phyloP scores from a whole-genome alignment of 345 rosid genomes.

The Sonneratia alba region DNA sequence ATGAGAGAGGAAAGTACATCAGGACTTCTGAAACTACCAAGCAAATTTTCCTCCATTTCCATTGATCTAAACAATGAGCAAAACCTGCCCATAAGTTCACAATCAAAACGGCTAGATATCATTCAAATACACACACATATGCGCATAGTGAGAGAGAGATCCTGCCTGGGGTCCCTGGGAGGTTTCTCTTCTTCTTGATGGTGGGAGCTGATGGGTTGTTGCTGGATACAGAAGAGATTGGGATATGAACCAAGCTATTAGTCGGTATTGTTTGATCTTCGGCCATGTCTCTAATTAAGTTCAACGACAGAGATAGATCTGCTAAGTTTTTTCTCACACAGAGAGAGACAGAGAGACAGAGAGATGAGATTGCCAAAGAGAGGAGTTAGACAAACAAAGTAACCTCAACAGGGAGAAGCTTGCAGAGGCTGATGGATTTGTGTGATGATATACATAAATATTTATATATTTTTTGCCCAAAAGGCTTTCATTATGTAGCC shows the following conservation, averaged over 20 bases:
- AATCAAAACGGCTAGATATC: neutral
- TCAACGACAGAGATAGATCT: slow-evolving; percentile 13
- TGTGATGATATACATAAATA: neutral
- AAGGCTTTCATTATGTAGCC: neutral
- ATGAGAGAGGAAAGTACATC: too few relatives aligned
- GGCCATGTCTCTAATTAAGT: slow-evolving; percentile 5
- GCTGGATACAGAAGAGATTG: neutral
- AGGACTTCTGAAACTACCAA: too few relatives aligned
- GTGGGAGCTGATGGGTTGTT: slow-evolving; percentile 20
- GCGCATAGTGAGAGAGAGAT: neutral
- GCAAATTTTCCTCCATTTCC: too few relatives aligned
- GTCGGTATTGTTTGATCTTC: slow-evolving; percentile 7
- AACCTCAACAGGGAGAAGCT: neutral
- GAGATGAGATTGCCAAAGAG: slow-evolving; percentile 10
- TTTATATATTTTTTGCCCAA: neutral
- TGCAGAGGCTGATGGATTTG: slow-evolving; percentile 8
- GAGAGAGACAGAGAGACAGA: slow-evolving; percentile 12
- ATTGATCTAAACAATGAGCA: neutral
- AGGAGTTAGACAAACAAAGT: slow-evolving; percentile 2
- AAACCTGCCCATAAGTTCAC: neutral
- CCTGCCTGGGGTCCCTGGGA: slow-evolving; percentile 85
- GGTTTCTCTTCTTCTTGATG: slow-evolving; percentile 70
- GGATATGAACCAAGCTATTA: neutral
- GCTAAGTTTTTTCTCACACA: slow-evolving; percentile 6
- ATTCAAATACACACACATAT: neutral